Percentiles rank a stretch among this genome's conserved stretches.
Evolutionary conservation across 1,284 basidiomycete genomes (phyloP).

Genomic region (Ganoderma lingzhi): DNA sequence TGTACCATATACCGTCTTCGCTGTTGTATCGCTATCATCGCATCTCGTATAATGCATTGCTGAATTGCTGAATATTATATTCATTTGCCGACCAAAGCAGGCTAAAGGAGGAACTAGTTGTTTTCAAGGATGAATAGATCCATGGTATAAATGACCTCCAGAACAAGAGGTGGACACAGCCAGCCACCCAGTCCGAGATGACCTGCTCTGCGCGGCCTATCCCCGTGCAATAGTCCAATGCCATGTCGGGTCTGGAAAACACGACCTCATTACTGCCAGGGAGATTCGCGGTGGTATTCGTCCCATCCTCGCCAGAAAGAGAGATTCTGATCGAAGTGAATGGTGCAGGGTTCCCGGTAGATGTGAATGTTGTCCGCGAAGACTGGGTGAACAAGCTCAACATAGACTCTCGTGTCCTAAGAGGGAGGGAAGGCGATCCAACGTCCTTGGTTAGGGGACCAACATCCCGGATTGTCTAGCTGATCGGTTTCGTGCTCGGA

Average conservation of each 20-base stretch:
- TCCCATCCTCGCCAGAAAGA: too few relatives aligned
- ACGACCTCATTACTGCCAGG: too few relatives aligned
- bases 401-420: too few relatives aligned
- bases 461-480: slow-evolving; percentile 11
- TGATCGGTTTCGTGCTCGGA: slow-evolving; percentile 15
- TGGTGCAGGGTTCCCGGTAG: too few relatives aligned
- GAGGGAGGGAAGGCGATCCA: neutral
- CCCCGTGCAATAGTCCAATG: too few relatives aligned
- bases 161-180: neutral
- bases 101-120: neutral
- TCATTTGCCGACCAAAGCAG: neutral
- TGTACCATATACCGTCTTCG: slow-evolving; percentile 19
- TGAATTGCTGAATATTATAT: neutral
- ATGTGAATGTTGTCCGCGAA: too few relatives aligned
- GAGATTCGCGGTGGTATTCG: too few relatives aligned
- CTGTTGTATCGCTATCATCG: slow-evolving; percentile 33
- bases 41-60: slow-evolving; percentile 10
- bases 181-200: too few relatives aligned
- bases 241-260: too few relatives aligned
- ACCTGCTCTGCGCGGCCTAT: neutral
- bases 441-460: neutral
- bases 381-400: too few relatives aligned
- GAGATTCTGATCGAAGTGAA: too few relatives aligned
- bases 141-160: neutral
- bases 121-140: neutral